These are phyloP conservation scores for Solanum phureja DNA, from an alignment of 257 asterid species.

Conservation along the genomic window DNA sequence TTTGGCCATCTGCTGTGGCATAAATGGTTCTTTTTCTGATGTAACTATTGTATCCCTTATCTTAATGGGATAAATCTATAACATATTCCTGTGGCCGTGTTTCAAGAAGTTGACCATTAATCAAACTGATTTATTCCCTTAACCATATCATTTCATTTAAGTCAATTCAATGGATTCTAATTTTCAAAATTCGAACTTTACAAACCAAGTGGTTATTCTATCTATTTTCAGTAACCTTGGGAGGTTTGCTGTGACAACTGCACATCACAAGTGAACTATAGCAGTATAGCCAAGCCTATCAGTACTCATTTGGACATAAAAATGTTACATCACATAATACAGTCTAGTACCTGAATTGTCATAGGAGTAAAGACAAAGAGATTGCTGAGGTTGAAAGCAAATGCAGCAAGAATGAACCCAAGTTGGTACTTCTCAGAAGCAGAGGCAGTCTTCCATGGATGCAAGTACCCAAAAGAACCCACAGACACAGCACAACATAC, in stretches of 20 bases:
- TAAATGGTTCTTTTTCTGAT: too few relatives aligned
- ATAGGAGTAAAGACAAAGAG: conserved; percentile 84
- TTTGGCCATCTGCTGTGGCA: too few relatives aligned
- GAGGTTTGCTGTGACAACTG: not conserved
- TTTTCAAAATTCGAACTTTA: not conserved
- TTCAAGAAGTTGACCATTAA: not conserved
- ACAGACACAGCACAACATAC: conserved; percentile 82
- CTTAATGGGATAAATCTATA: not conserved
- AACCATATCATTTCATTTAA: not conserved
- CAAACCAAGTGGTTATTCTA: not conserved
- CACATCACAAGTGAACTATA: not conserved
- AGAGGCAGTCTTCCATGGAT: conserved; percentile 82
- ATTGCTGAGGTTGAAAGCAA: conserved; percentile 84
- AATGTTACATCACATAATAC: not conserved
- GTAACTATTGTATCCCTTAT: not conserved
- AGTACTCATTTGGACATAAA: not conserved
- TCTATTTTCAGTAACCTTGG: not conserved
- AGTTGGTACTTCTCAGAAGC: conserved; percentile 76
- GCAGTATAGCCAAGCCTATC: not conserved
- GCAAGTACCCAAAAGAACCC: conserved; percentile 80
- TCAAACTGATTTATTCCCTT: not conserved
- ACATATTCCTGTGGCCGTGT: not conserved
- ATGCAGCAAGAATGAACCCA: conserved; percentile 74
- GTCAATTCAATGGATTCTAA: not conserved
- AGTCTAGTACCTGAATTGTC: conserved; percentile 74